Evolutionary conservation across 306 rosid genomes (phyloP).

Genomic region (Ceratonia siliqua): DNA sequence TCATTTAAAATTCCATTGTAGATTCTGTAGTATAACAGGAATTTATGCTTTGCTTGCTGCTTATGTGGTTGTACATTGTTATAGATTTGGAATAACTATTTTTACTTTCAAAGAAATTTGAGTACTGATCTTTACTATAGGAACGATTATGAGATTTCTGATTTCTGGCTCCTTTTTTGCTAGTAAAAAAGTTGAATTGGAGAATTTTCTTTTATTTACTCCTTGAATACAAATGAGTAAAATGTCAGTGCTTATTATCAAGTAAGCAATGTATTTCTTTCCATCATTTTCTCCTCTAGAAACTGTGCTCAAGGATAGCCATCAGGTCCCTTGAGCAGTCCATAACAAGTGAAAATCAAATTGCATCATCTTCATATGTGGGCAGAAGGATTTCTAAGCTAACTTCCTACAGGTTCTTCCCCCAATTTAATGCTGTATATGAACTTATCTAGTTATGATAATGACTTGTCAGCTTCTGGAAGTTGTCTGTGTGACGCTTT

Average conservation of each 20-base stretch:
- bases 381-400: background rate
- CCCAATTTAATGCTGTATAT: background rate
- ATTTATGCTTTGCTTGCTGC: constrained; percentile 19
- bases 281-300: background rate
- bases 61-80: background rate
- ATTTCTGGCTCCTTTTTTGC: background rate
- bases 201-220: background rate
- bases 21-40: background rate
- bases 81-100: background rate
- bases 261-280: background rate
- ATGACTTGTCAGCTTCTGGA: background rate
- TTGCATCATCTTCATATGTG: background rate
- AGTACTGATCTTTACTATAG: background rate
- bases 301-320: background rate
- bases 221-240: background rate
- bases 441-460: background rate
- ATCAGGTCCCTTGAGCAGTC: background rate
- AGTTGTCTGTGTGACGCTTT: background rate
- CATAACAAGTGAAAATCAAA: background rate
- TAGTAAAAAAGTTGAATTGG: background rate
- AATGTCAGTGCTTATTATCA: background rate
- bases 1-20: background rate
- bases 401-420: background rate
- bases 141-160: background rate
- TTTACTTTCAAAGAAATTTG: background rate